phyloP scores from a whole-genome alignment of 192 early-diverging fungal genomes.

The Mortierella alpina region DNA sequence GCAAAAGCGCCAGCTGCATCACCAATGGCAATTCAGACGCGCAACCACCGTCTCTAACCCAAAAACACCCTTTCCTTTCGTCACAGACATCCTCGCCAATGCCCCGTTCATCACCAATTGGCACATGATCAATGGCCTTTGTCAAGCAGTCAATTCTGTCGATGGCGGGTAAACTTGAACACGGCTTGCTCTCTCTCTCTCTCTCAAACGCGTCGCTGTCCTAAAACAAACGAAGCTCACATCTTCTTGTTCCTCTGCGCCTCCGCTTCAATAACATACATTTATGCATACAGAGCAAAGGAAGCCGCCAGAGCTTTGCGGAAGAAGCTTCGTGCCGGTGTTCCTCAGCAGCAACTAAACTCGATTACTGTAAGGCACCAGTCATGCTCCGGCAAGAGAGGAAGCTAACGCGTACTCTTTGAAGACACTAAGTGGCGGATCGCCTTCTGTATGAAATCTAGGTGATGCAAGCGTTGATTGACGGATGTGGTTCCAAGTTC shows the following conservation, averaged over 20 bases:
- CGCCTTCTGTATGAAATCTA: not conserved
- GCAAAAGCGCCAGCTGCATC: too few species aligned
- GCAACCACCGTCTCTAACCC: too few species aligned
- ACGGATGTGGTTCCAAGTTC: conserved; percentile 9
- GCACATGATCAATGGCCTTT: not conserved
- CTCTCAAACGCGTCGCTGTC: too few species aligned
- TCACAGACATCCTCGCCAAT: not conserved
- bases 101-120: not conserved
- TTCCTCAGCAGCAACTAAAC: conserved; percentile 43
- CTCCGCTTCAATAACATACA: too few species aligned
- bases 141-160: not conserved
- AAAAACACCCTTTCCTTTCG: too few species aligned
- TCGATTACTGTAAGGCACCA: conserved; percentile 19
- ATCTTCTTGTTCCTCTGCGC: too few species aligned
- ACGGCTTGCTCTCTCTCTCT: too few species aligned
- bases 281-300: conserved; percentile 12
- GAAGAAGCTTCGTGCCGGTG: conserved; percentile 30
- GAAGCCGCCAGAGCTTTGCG: conserved; percentile 33
- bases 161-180: not conserved
- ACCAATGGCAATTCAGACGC: too few species aligned
- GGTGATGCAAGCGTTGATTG: conserved; percentile 10
- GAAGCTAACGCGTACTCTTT: conserved; percentile 22
- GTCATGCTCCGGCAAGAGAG: not conserved
- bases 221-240: too few species aligned
- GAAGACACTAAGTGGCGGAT: not conserved